Evolutionary conservation across 805 yeast species (phyloP), one percentile per base, ranked within the genome.

Genomic region (Vanderwaltozyma verrucispora): DNA sequence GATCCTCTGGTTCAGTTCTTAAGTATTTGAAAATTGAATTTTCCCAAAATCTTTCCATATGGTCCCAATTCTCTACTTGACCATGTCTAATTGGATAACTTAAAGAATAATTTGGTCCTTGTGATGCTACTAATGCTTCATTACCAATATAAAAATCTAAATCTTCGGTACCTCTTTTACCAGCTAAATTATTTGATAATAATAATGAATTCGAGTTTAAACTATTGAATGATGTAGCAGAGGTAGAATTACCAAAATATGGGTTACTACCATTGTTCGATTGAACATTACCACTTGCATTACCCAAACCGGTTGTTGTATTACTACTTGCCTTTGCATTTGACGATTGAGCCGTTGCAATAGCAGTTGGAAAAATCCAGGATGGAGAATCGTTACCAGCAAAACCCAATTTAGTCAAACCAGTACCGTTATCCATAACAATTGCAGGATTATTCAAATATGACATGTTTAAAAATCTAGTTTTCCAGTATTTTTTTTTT

Each of bases 21-120:
- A 92, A 72, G 60, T 92, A 92, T 65, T 92, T 89, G 69, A 92
- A 92, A 54, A 92, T 88, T 33, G 95, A 85, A 54, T 84, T 83
- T 57, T 92, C 97, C 98, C 98, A 92, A 63, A 87, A 89, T 59
- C 98, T 74, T 63, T 92, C 98, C 98, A 92, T 92, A 58, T 92
- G 96, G 65, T 92, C 98, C 98, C 98, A 92, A 62, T 92, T 86
- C 62, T 92, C 98, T 45, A 92, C 82, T 68, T 92, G 98, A 19
- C 98, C 98, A 57, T 92, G 98, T 62, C 87, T 81, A 43, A 92
- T 87, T 15, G 98, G 98, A 55, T 92, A 92, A 45, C 77, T 75
- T 41, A 92, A 67, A 21, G 88, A 80, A 63, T 92, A 92, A 21
- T 85, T 70, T 45, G 95, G 86, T 5, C 95, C 94, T 50, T 76